Conservation (phyloP, 768 basidiomycete species). For the Leucocoprinus birnbaumii region DNA sequence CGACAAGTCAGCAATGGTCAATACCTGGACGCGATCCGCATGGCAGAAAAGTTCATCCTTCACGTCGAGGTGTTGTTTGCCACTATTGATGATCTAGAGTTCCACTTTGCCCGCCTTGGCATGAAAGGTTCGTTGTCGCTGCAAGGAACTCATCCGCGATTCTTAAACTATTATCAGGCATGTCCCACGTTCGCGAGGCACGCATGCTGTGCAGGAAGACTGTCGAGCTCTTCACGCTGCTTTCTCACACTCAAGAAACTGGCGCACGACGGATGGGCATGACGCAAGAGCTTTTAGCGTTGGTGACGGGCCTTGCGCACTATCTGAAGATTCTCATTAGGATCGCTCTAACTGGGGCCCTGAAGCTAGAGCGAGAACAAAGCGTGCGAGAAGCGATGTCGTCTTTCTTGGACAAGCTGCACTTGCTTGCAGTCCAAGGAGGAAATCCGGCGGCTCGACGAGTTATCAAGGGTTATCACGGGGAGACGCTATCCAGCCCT, state of each 20-base stretch:
- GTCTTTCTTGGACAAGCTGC: slow-evolving; percentile 89
- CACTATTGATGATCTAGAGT: slow-evolving; percentile 94
- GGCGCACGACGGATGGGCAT: slow-evolving; percentile 90
- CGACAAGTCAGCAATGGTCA: slow-evolving; percentile 95
- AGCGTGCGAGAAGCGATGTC: slow-evolving; percentile 80
- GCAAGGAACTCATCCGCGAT: not conserved
- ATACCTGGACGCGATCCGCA: slow-evolving; percentile 93
- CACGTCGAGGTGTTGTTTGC: slow-evolving; percentile 98
- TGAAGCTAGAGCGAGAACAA: slow-evolving; percentile 93
- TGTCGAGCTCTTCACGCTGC: slow-evolving; percentile 93
- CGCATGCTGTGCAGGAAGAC: slow-evolving; percentile 99
- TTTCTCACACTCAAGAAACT: slow-evolving; percentile 94
- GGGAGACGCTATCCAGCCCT: slow-evolving; percentile 46
- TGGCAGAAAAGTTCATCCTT: slow-evolving; percentile 98
- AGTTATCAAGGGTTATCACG: slow-evolving; percentile 72
- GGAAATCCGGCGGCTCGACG: slow-evolving; percentile 77
- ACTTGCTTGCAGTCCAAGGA: slow-evolving; percentile 84
- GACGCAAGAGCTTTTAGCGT: slow-evolving; percentile 94
- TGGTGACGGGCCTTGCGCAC: slow-evolving; percentile 98
- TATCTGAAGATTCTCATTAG: slow-evolving; percentile 99
- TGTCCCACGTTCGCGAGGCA: slow-evolving; percentile 98
- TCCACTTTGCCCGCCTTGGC: slow-evolving; percentile 72
- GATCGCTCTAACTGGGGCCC: slow-evolving; percentile 92
- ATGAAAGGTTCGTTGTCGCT: slow-evolving; percentile 69
- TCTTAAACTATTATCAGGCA: slow-evolving; percentile 48